phyloP scores from a whole-genome alignment of 2,329 filamentous ascomycete genomes.

The Xylaria polymorpha region DNA sequence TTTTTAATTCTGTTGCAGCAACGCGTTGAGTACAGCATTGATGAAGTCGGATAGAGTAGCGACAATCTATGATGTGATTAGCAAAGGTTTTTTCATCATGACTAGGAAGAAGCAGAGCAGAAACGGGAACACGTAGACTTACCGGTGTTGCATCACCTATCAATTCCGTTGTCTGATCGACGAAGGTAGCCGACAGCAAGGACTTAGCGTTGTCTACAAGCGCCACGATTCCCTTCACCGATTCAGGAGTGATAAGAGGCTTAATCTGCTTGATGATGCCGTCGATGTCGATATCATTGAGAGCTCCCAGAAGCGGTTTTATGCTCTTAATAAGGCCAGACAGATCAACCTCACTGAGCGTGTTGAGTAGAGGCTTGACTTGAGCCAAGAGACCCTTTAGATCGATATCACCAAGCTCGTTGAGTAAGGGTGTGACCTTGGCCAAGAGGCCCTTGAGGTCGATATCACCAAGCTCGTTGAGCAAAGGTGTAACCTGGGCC shows the following conservation, averaged over 20 bases:
- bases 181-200: conserved; percentile 54
- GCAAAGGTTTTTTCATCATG: conserved; percentile 10
- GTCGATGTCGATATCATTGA: conserved; percentile 55
- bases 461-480: conserved; percentile 48
- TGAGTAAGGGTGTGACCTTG: conserved; percentile 40
- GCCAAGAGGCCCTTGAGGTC: conserved; percentile 48
- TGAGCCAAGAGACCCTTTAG: conserved; percentile 51
- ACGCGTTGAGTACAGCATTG: conserved; percentile 47
- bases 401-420: conserved; percentile 48
- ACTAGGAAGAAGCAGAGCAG: not conserved
- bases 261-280: conserved; percentile 52
- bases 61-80: conserved; percentile 42
- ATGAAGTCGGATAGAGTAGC: conserved; percentile 48
- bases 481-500: conserved; percentile 52
- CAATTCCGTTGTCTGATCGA: conserved; percentile 57
- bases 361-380: conserved; percentile 52
- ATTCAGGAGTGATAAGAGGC: conserved; percentile 56
- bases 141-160: conserved; percentile 58
- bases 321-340: conserved; percentile 39
- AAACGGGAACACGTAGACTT: conserved; percentile 40
- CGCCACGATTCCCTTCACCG: conserved; percentile 52
- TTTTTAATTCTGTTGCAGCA: conserved; percentile 38
- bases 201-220: conserved; percentile 55
- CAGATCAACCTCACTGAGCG: conserved; percentile 30
- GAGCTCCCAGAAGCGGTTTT: conserved; percentile 52